A percentile compares a stretch with the other conserved stretches of the same genome.
phyloP scores from a whole-genome alignment of 1,284 basidiomycete species.

The Agroathelia rolfsii region DNA sequence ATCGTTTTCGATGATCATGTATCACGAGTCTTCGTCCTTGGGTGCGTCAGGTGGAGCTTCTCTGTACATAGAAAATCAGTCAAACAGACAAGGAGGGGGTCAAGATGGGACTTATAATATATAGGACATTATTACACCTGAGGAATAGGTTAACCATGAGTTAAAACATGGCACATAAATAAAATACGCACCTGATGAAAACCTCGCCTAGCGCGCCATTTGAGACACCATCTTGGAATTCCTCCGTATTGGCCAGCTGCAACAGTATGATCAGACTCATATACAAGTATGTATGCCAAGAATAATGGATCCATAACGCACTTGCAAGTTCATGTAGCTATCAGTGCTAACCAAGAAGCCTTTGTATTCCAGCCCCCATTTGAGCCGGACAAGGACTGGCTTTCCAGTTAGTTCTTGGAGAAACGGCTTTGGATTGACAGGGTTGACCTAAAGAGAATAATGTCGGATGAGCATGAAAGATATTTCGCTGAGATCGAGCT shows the following conservation, averaged over 20 bases:
- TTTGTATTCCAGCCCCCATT: constrained; percentile 99
- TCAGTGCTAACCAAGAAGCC: constrained; percentile 98
- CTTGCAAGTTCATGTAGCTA: constrained; percentile 99
- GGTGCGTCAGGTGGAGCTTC: no score
- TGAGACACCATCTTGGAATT: constrained; percentile 93
- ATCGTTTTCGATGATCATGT: no score
- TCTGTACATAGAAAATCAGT: constrained; percentile 3
- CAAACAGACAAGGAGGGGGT: neutral
- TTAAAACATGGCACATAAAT: constrained; percentile 19
- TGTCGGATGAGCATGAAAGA: constrained; percentile 3
- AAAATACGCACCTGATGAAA: constrained; percentile 75
- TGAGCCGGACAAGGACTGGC: constrained; percentile 88
- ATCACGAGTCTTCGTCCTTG: no score
- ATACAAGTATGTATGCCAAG: constrained; percentile 4
- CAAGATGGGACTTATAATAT: constrained; percentile 66
- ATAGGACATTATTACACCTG: constrained; percentile 86
- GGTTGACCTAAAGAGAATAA: constrained; percentile 52
- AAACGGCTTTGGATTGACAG: constrained; percentile 98
- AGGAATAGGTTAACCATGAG: constrained; percentile 5
- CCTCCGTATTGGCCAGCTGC: constrained; percentile 95
- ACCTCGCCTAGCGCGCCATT: constrained; percentile 97
- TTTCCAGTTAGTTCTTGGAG: constrained; percentile 98
- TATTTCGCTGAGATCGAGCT: no score
- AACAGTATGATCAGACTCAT: constrained; percentile 6
- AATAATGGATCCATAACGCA: constrained; percentile 24